Evolutionary conservation across 176 grass and related monocot species (phyloP).

Genomic region (Zea luxurians): DNA sequence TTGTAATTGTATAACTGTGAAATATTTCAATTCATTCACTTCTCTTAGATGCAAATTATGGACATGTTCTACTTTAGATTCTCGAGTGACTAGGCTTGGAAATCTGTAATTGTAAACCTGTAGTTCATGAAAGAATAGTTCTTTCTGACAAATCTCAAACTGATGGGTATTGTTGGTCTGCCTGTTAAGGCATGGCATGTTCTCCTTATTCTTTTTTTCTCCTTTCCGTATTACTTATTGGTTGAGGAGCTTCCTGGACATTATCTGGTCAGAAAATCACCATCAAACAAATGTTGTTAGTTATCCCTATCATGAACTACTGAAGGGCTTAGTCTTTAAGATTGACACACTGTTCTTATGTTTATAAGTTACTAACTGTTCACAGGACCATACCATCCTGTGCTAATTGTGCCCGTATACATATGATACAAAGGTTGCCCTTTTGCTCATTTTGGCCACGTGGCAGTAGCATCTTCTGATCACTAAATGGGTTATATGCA

Average conservation of each 20-base stretch:
- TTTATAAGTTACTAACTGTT: neutral
- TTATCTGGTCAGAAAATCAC: neutral
- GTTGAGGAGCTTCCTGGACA: neutral
- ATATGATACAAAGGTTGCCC: neutral
- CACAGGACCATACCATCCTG: neutral
- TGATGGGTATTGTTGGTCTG: constrained; percentile 18
- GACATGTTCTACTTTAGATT: constrained; percentile 52
- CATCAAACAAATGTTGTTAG: neutral
- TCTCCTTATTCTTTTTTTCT: neutral
- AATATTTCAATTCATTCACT: constrained; percentile 55
- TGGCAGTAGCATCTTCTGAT: neutral
- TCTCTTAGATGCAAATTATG: constrained; percentile 35
- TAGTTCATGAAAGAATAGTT: constrained; percentile 45
- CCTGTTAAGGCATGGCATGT: neutral
- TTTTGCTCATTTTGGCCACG: constrained; percentile 8
- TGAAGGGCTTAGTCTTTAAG: neutral
- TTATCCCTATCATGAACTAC: neutral
- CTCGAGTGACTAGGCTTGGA: constrained; percentile 39
- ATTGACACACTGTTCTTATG: neutral
- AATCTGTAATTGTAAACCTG: constrained; percentile 50
- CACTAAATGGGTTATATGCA: neutral
- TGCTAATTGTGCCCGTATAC: neutral
- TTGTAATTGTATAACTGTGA: constrained; percentile 53
- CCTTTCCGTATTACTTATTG: neutral
- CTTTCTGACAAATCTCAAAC: constrained; percentile 21